Percentiles rank a stretch among this genome's conserved stretches.
Evolutionary conservation across 1,284 basidiomycete species (phyloP).

Genomic region (Cutaneotrichosporon mucoides): DNA sequence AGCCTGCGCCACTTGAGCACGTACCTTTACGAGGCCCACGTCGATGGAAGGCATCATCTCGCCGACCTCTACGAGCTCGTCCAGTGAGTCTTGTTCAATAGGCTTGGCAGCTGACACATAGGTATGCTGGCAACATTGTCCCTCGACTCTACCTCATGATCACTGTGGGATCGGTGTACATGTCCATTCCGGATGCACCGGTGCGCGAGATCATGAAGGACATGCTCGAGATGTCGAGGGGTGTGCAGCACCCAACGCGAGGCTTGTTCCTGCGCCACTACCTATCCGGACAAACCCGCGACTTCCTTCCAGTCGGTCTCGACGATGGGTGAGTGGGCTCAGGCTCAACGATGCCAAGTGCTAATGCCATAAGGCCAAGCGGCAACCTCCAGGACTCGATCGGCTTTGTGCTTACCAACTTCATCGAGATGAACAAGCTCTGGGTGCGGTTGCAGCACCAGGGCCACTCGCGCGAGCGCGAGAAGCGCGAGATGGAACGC

Average conservation of each 20-base stretch:
- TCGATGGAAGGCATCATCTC: constrained; percentile 79
- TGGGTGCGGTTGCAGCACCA: constrained; percentile 96
- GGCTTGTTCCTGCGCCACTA: constrained; percentile 92
- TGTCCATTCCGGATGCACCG: constrained; percentile 90
- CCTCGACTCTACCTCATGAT: constrained; percentile 96
- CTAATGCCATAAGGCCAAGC: constrained; percentile 56
- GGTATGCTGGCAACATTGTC: constrained; percentile 61
- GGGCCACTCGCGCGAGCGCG: constrained; percentile 88
- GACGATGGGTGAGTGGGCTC: constrained; percentile 65
- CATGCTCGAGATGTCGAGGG: constrained; percentile 98
- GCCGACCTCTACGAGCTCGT: constrained; percentile 96
- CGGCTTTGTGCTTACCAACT: constrained; percentile 89
- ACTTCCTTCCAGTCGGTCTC: constrained; percentile 80
- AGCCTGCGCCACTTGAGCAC: constrained; percentile 86
- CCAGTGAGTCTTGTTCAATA: constrained; percentile 59
- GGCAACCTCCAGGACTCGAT: constrained; percentile 91
- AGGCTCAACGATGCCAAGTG: background rate
- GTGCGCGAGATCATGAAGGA: constrained; percentile 99
- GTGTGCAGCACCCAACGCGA: constrained; percentile 86
- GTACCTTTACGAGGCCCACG: constrained; percentile 90
- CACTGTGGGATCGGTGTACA: constrained; percentile 94
- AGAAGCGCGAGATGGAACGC: constrained; percentile 91
- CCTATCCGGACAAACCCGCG: constrained; percentile 88
- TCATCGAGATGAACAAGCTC: constrained; percentile 98
- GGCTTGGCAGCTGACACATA: constrained; percentile 10